Base-by-base conservation (phyloP, 108 stramenopile species). In the Nitzschia sp. region DNA sequence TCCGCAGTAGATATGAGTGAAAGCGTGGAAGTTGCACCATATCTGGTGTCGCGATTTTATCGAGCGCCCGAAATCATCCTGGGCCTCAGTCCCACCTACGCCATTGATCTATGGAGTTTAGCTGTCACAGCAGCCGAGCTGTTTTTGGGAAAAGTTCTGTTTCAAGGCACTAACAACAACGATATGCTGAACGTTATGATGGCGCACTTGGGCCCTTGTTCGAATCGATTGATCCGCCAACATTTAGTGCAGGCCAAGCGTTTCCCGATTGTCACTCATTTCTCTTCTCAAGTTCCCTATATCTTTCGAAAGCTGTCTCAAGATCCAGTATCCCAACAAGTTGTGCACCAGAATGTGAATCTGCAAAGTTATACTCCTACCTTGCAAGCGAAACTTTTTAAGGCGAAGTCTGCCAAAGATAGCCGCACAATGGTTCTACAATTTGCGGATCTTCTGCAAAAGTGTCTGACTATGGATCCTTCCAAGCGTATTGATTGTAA, bases 51-150 rank as follows among this genome's bases (percentile, higher is more conserved):
- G n/a, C 82, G 98, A 23, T 99, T 96, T 68, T 99, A 99, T 69
- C 91, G 99, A 30, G 95, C 98, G 0, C 99, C 99, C 0, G 99
- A 99, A 79, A 89, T 99, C n/a, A 96, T 99, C 22, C 80, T 99
- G 65, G 99, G 99, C 13, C 64, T 98, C 31, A 67, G 86, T 45
- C 96, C 97, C 59, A 93, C 96, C 72, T 73, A 81, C 44, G 84
- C 90, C 21, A 84, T 98, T 29, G 99, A 99, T 72, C 58, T 98
- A 11, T 99, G 98, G 98, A 83, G 86, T 59, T 72, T 98, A 3
- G 95, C 90, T 0, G 90, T 88, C 5, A 96, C 95, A 6, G 78
- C 97, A 17, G 97, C 84, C 16, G 99, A 99, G 77, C 72, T 99
- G 15, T 99, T 94, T 75, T 86, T 97, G 54, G 99, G 99, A 0